Evolutionary conservation across 2,329 filamentous ascomycete genomes (phyloP), one percentile per base, ranked within the genome.

Genomic region (Fusarium citri): DNA sequence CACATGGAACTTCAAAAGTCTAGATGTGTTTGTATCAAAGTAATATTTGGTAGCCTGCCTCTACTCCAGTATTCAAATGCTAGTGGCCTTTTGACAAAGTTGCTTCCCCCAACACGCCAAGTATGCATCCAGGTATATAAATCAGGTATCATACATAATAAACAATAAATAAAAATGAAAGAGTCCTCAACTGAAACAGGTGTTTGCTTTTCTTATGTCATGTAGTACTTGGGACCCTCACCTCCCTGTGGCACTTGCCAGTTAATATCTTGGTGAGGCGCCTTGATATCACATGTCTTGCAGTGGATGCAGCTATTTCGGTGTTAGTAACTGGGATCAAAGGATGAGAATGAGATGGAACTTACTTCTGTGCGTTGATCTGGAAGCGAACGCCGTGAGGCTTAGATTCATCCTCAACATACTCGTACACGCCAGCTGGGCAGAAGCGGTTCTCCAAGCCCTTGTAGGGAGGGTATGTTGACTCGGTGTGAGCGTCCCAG

Each of bases 271-370:
- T 99, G 96, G 68, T 91, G 89, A 10, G 96, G 96, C 18, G 94
- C 95, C 84, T 99, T 99, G 84, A 99, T 99, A 81, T 99, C 96
- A 80, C 96, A 99, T 16, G 96, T 99, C 87, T 99, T 99, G 87
- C 96, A 99, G 83, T 99, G 96, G 71, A 99, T 97, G 80, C 96
- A 99, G 83, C 94, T 97, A 73, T 42, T 42, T 5, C 10, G 28
- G 22, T 49, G 59, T 71, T 45, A 73, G 68, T 45, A 42, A 66
- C 50, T 30, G 37, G 10, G 12, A 22, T 18, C 7, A 9, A 48
- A 51, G 26, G 6, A 8, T 23, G 12, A 50, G 37, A 22, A 34
- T 18, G 40, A n/a, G 25, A n/a, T 16, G 22, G 37, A 5, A 89
- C 93, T 89, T 86, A 97, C 94, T 98, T 98, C 80, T 98, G 95